Percentiles rank a stretch among this genome's conserved stretches.
These are phyloP conservation scores for Blastocystis sp. DNA, from an alignment of 352 stramenopile species.

Conservation along the genomic window DNA sequence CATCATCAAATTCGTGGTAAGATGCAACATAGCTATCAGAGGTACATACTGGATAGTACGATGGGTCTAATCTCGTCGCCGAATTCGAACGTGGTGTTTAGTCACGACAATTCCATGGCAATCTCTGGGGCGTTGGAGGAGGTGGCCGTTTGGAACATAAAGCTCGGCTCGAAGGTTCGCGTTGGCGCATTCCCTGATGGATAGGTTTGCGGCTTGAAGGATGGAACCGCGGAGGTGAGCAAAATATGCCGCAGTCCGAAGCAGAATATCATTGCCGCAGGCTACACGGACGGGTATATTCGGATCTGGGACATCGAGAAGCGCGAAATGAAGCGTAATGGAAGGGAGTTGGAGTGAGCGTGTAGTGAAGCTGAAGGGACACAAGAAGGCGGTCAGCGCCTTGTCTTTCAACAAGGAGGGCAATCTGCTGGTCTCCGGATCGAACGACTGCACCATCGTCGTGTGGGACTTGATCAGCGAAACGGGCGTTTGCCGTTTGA, in stretches of 20 bases:
- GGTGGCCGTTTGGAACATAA: conserved; percentile 89
- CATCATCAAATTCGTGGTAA: neutral
- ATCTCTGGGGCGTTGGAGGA: conserved; percentile 87
- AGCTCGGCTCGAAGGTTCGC: conserved; percentile 75
- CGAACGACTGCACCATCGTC: conserved; percentile 89
- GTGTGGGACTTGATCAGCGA: conserved; percentile 90
- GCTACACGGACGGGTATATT: conserved; percentile 74
- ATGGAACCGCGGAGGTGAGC: conserved; percentile 26
- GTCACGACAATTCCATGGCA: conserved; percentile 84
- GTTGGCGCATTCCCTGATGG: neutral
- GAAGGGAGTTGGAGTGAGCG: neutral
- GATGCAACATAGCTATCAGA: conserved; percentile 75
- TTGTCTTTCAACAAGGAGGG: conserved; percentile 83
- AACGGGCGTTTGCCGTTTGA: conserved; percentile 86
- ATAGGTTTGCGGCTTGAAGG: conserved; percentile 47
- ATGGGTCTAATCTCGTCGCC: conserved; percentile 88
- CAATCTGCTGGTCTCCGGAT: conserved; percentile 83
- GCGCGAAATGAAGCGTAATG: conserved; percentile 50
- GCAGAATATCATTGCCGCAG: conserved; percentile 67
- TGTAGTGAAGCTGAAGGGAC: conserved; percentile 84
- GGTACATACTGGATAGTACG: conserved; percentile 85
- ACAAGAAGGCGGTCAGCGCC: conserved; percentile 82
- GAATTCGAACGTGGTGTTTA: conserved; percentile 86
- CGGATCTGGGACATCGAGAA: conserved; percentile 75
- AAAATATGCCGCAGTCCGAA: conserved; percentile 60